Base-by-base conservation (phyloP, 139 green algal species). In the Volvox africanus region DNA sequence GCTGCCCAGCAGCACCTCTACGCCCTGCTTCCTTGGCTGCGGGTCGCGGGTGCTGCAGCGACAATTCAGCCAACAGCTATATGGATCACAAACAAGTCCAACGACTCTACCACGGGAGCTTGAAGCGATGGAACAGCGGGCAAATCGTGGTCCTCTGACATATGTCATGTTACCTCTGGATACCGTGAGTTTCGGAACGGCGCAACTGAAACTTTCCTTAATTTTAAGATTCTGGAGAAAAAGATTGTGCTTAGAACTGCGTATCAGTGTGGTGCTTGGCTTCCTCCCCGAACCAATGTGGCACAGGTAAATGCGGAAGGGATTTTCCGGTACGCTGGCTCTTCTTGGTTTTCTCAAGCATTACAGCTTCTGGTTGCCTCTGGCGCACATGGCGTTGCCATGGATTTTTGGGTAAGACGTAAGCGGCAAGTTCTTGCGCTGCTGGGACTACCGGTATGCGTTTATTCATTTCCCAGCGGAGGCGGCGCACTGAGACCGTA, bases 111-210 rank as follows among this genome's bases (percentile, higher is more conserved):
- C 33, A 21, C 61, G 81, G 11, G 81, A 79, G 12, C 20, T 65
- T 17, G 82, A 79, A 1, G 85, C 24, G 36, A 19, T 26, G 36
- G 78, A 84, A 33, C 36, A 84, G 78, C 78, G 78, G 32, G 36
- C 36, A 5, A 19, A 22, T 36, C 24, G 33, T 0, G 24, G 35
- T 19, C 44, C 91, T 30, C 36, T 87, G 14, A 96, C 99, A 0
- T 99, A 96, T 87, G 95, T 99, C 5, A 99, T 99, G 97, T 92
- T 99, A 13, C 97, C 97, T 0, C 89, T 99, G 26, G 97, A 99
- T 93, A 99, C 97, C 71, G 97, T 99, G n/a, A 80, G 83, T 77
- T 12, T 62, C 26, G 30, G 28, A 50, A 61, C 80, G 28, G 79
- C 79, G 22, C 37, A 65, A 9, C 44, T 55, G 9, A 55, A 55